Base-by-base conservation (phyloP, 345 rosid species). In the Populus tremula region DNA sequence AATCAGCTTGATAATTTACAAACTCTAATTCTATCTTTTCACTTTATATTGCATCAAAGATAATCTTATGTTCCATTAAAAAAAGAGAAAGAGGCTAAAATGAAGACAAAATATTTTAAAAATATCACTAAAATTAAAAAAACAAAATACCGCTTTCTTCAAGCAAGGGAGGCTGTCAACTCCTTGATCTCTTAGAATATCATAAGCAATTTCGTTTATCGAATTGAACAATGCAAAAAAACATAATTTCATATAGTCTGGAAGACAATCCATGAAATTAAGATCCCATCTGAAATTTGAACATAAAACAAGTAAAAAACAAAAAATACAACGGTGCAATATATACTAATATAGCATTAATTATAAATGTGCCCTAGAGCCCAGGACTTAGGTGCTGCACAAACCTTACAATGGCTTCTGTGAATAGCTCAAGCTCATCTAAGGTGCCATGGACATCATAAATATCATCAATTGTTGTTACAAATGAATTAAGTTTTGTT, bases 1-100 rank as follows among this genome's bases (percentile, higher is more conserved):
- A n/a, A n/a, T n/a, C n/a, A n/a, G n/a, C n/a, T n/a, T n/a, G n/a
- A n/a, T n/a, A n/a, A n/a, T n/a, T n/a, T n/a, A n/a, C n/a, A n/a
- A n/a, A n/a, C n/a, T n/a, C n/a, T n/a, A n/a, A n/a, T n/a, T n/a
- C n/a, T n/a, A n/a, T n/a, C n/a, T n/a, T n/a, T n/a, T n/a, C n/a
- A n/a, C n/a, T n/a, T n/a, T n/a, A n/a, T n/a, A n/a, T n/a, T n/a
- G 39, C 5, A 0, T 36, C 0, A 41, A 41, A 0, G 1, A 11
- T 47, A 47, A 47, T n/a, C n/a, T n/a, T n/a, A n/a, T n/a, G n/a
- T n/a, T n/a, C n/a, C n/a, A n/a, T n/a, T n/a, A n/a, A n/a, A n/a
- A n/a, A n/a, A n/a, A n/a, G n/a, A n/a, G n/a, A n/a, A n/a, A n/a
- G n/a, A n/a, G n/a, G n/a, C n/a, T n/a, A n/a, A n/a, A n/a, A n/a